Conservation (phyloP, 1,139 yeast species). For the Casaregolazyma suthepensis region DNA sequence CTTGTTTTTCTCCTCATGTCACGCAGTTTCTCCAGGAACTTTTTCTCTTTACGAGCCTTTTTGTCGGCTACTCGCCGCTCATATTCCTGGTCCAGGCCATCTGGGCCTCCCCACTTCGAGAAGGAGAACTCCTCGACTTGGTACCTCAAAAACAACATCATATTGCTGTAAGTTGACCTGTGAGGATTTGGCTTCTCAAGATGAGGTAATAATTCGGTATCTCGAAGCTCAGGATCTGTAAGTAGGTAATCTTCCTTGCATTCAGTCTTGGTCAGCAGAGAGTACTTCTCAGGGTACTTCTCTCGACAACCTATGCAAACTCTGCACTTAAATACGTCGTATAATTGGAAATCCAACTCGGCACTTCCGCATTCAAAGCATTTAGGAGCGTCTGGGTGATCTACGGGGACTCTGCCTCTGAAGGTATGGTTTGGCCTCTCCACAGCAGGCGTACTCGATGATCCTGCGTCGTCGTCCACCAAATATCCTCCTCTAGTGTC, state of each 20-base stretch:
- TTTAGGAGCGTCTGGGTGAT: slow-evolving; percentile 62
- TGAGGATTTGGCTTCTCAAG: slow-evolving; percentile 94
- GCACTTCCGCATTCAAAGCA: slow-evolving; percentile 72
- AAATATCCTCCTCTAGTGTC: slow-evolving; percentile 88
- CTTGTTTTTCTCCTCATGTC: slow-evolving; percentile 89
- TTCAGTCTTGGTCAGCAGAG: slow-evolving; percentile 90
- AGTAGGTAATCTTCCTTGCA: slow-evolving; percentile 86
- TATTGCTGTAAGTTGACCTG: slow-evolving; percentile 75
- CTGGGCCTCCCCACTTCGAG: slow-evolving; percentile 92
- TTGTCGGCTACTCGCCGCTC: slow-evolving; percentile 70
- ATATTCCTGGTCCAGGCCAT: slow-evolving; percentile 89
- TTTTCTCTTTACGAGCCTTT: slow-evolving; percentile 68
- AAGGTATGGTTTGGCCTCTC: slow-evolving; percentile 1
- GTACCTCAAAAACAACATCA: slow-evolving; percentile 84
- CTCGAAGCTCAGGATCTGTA: slow-evolving; percentile 88
- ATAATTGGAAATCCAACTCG: slow-evolving; percentile 72
- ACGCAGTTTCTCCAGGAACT: slow-evolving; percentile 63
- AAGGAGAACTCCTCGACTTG: slow-evolving; percentile 91
- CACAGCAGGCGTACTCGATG: slow-evolving; percentile 31
- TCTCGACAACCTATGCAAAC: slow-evolving; percentile 79
- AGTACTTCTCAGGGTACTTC: slow-evolving; percentile 75
- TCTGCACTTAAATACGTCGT: slow-evolving; percentile 58
- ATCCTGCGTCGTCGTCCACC: slow-evolving; percentile 38
- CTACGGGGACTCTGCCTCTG: slow-evolving; percentile 25
- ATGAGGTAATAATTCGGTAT: slow-evolving; percentile 59